phyloP scores from a whole-genome alignment of 192 early-diverging fungal species.

The Rhizoclosmatium sp. region DNA sequence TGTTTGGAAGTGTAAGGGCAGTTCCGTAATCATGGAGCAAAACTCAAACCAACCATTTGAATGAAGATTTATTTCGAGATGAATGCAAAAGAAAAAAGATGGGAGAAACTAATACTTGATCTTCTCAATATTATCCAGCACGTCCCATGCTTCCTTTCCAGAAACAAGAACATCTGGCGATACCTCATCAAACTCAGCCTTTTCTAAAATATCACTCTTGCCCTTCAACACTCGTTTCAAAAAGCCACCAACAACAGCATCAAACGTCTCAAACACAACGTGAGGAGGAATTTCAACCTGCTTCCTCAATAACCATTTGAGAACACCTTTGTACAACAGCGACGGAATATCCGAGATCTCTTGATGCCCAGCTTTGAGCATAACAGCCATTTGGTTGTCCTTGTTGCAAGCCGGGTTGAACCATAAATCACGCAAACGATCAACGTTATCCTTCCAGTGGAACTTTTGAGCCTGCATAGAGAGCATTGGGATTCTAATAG shows the following conservation, averaged over 20 bases:
- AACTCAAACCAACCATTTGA: no score
- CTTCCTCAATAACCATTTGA: not conserved
- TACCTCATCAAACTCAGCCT: not conserved
- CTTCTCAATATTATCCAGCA: constrained; percentile 10
- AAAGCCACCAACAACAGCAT: constrained; percentile 4
- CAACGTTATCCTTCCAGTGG: constrained; percentile 37
- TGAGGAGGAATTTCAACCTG: not conserved
- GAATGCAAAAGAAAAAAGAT: no score
- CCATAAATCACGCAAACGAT: not conserved
- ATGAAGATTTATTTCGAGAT: no score
- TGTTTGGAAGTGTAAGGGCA: not conserved
- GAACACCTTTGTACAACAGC: not conserved
- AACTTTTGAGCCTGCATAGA: constrained; percentile 33
- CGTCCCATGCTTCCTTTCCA: not conserved
- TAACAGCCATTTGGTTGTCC: constrained; percentile 6
- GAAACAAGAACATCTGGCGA: not conserved
- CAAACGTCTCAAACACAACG: constrained; percentile 6
- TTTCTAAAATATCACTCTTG: not conserved
- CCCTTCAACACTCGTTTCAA: constrained; percentile 19
- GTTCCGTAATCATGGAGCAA: no score
- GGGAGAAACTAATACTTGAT: no score
- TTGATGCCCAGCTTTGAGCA: constrained; percentile 26
- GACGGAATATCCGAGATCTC: constrained; percentile 12
- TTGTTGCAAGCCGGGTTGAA: not conserved
- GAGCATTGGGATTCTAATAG: constrained; percentile 13